Evolutionary conservation across 768 basidiomycete species (phyloP).

Genomic region (Lactarius psammicola): DNA sequence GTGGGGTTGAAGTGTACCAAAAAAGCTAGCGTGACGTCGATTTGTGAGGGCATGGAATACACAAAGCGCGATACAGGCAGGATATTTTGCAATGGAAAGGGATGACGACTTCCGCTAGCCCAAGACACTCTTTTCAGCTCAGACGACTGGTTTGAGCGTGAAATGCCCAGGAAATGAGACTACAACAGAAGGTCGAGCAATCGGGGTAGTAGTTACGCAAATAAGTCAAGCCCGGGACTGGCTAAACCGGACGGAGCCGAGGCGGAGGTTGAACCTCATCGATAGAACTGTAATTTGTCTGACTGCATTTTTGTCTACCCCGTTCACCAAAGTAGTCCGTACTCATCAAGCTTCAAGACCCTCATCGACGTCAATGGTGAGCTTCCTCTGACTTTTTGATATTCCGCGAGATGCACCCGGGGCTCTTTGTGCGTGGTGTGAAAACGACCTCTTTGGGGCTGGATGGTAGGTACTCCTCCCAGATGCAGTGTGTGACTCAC

Average conservation of each 20-base stretch:
- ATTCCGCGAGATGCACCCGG: constrained; percentile 12
- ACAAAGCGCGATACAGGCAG: background rate
- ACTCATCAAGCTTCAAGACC: constrained; percentile 11
- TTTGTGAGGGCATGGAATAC: background rate
- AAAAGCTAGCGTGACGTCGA: background rate
- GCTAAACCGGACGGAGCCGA: background rate
- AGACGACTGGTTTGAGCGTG: background rate
- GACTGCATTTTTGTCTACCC: background rate
- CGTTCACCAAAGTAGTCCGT: background rate
- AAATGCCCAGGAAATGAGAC: background rate
- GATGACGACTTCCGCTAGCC: background rate
- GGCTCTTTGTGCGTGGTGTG: background rate
- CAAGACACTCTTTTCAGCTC: background rate
- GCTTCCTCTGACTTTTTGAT: constrained; percentile 1
- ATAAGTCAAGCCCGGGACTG: too few relatives aligned
- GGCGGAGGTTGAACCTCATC: background rate
- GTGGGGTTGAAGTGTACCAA: background rate
- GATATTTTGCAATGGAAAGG: background rate
- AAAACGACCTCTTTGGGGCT: constrained; percentile 17
- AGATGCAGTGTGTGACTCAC: constrained; percentile 27
- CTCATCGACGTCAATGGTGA: constrained; percentile 11
- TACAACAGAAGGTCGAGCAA: background rate
- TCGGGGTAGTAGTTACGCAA: too few relatives aligned
- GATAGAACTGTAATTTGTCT: background rate
- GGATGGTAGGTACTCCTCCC: constrained; percentile 34